Evolutionary conservation across 495 filamentous ascomycete genomes (phyloP).

Genomic region (Penicillium waksmanii): DNA sequence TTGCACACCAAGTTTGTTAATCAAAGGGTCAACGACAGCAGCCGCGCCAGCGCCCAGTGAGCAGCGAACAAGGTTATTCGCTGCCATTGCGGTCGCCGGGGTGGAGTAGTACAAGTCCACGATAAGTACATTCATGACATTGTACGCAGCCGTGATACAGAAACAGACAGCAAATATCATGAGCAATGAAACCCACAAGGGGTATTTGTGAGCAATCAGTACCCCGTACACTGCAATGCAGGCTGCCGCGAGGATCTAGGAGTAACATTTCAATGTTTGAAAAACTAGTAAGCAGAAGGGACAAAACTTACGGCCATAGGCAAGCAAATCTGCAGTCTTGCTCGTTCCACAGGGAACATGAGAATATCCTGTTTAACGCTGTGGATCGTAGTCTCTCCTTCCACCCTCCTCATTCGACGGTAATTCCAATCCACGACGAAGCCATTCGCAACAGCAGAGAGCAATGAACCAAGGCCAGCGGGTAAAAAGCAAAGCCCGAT

Average conservation of each 20-base stretch:
- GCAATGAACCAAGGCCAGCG: conserved; percentile 60
- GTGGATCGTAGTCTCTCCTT: conserved; percentile 42
- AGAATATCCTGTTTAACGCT: conserved; percentile 44
- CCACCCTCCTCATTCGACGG: conserved; percentile 28
- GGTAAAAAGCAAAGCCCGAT: conserved; percentile 45
- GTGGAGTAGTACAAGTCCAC: conserved; percentile 64
- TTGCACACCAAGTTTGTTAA: conserved; percentile 28
- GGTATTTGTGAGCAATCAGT: conserved; percentile 24
- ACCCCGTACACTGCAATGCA: conserved; percentile 25
- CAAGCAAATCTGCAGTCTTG: conserved; percentile 44
- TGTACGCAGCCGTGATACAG: conserved; percentile 57
- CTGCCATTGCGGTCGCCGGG: conserved; percentile 67
- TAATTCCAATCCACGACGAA: conserved; percentile 61
- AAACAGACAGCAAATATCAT: conserved; percentile 58
- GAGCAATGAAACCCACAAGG: conserved; percentile 51
- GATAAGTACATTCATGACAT: conserved; percentile 44
- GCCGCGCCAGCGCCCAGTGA: conserved; percentile 65
- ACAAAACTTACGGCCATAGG: conserved; percentile 32
- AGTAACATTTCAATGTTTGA: background rate
- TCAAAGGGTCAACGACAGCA: conserved; percentile 62
- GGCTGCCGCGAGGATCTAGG: conserved; percentile 22
- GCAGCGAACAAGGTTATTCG: conserved; percentile 71
- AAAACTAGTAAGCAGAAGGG: background rate
- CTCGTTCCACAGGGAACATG: conserved; percentile 47
- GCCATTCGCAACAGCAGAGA: conserved; percentile 77